These are phyloP conservation scores for Clathrospora elynae DNA, from an alignment of 2,329 filamentous ascomycete genomes.

Conservation along the genomic window DNA sequence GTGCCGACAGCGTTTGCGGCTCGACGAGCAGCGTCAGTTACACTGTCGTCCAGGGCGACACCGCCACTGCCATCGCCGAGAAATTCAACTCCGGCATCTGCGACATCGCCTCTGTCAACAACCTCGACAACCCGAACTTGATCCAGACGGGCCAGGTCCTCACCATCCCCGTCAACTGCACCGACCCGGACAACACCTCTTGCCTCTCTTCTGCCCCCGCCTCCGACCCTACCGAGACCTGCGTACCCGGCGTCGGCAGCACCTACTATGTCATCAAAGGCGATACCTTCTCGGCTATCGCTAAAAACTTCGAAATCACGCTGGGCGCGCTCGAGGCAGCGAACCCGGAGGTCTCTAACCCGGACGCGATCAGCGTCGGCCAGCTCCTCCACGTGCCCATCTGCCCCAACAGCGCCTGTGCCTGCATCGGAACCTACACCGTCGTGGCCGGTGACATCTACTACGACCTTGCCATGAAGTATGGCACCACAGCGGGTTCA, in stretches of 20 bases:
- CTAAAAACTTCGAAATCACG: constrained; percentile 4
- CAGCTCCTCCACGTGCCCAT: neutral
- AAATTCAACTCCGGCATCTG: constrained; percentile 1
- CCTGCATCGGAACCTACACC: neutral
- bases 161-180: neutral
- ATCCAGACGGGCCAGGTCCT: neutral
- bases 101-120: constrained; percentile 4
- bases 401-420: constrained; percentile 3
- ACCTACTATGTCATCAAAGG: constrained; percentile 2
- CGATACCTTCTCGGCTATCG: neutral
- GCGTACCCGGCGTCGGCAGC: constrained; percentile 2
- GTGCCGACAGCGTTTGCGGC: too few species aligned
- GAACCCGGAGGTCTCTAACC: neutral
- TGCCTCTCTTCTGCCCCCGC: neutral
- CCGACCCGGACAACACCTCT: neutral
- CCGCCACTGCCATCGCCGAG: neutral
- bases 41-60: neutral
- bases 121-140: neutral
- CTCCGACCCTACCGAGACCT: neutral
- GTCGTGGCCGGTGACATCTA: constrained; percentile 5
- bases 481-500: neutral
- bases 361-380: neutral
- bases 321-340: neutral
- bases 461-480: neutral
- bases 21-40: neutral